phyloP scores from a whole-genome alignment of 495 filamentous ascomycete genomes.

The Penicillium cinerascens region DNA sequence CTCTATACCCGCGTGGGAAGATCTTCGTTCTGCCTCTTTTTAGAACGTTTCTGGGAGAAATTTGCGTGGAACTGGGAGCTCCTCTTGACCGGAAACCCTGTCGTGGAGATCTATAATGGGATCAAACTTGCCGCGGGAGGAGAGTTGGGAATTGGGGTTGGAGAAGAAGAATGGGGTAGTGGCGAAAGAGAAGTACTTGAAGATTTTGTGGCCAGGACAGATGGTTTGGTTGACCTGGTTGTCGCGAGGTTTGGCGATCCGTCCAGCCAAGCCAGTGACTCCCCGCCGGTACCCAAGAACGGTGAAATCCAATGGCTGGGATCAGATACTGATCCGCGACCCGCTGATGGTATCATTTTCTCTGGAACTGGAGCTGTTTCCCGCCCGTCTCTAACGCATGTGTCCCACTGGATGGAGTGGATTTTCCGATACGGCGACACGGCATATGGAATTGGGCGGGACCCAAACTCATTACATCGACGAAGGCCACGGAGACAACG shows the following conservation, averaged over 20 bases:
- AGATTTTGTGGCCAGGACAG: slow-evolving; percentile 63
- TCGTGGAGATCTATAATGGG: slow-evolving; percentile 71
- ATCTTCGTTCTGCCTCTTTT: slow-evolving; percentile 54
- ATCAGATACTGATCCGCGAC: slow-evolving; percentile 54
- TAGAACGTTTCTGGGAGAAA: slow-evolving; percentile 79
- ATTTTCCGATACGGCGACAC: slow-evolving; percentile 72
- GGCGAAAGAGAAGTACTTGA: slow-evolving; percentile 89
- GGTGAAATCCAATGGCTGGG: slow-evolving; percentile 58
- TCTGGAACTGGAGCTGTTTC: slow-evolving; percentile 68
- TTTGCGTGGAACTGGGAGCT: slow-evolving; percentile 86
- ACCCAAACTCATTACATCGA: slow-evolving; percentile 56
- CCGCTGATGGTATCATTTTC: slow-evolving; percentile 80
- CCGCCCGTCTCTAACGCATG: slow-evolving; percentile 57
- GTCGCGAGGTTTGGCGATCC: slow-evolving; percentile 78
- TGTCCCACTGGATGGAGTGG: slow-evolving; percentile 81
- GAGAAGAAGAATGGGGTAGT: slow-evolving; percentile 89
- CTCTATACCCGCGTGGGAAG: slow-evolving; percentile 62
- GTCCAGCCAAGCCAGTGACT: slow-evolving; percentile 5
- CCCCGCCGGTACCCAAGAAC: slow-evolving; percentile 4
- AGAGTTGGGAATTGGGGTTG: slow-evolving; percentile 88
- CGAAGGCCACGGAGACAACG: slow-evolving; percentile 34
- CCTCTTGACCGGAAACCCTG: slow-evolving; percentile 83
- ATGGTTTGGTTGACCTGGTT: slow-evolving; percentile 74
- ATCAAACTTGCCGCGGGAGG: slow-evolving; percentile 89
- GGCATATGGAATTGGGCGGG: slow-evolving; percentile 77